Evolutionary conservation across 371 early-diverging fungal genomes (phyloP), one percentile per base, ranked within the genome.

Genomic region (Sporodiniella umbellata): DNA sequence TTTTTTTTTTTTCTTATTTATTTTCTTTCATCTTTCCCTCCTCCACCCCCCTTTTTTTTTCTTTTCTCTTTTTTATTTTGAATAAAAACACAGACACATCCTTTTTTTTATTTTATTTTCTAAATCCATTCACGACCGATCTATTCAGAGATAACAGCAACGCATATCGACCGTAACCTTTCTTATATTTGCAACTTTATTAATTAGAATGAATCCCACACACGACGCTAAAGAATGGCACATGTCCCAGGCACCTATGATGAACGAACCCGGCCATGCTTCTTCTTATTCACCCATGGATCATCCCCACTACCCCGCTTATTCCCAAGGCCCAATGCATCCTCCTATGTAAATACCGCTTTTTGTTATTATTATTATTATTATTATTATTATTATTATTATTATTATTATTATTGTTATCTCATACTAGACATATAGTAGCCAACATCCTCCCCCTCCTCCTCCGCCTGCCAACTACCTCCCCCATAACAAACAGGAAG

Each of bases 211-310:
- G 72, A 72, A 68, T 44, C 58, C 72, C 31, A 42, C 62, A 12
- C 65, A 63, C 51, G 64, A 68, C 33, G 25, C 60, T 39, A 72
- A 68, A 62, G 68, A 72, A 19, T 72, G 72, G 72, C 68, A 68
- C 8, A 58, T 66, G 61, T 51, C 51, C 10, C 64, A 62, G 42
- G 54, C 56, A 26, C 56, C 61, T 14, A 58, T 58, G 14, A 48
- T 55, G 19, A 42, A 53, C 37, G 64, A 66, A 14, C 26, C 55
- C 19, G 62, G 58, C 31, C 56, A 58, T 42, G 60, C 54, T 39
- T 52, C 64, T 51, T 59, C 38, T 39, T 58, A 59, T 31, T 33
- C 66, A 25, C 54, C 63, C 58, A 64, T 51, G 33, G 60, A 66
- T 23, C 59, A 35, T 35, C 31, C 0, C 12, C 35, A 53, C 33